Base-by-base conservation (phyloP, 2,329 filamentous ascomycete species). In the Hortaea werneckii region DNA sequence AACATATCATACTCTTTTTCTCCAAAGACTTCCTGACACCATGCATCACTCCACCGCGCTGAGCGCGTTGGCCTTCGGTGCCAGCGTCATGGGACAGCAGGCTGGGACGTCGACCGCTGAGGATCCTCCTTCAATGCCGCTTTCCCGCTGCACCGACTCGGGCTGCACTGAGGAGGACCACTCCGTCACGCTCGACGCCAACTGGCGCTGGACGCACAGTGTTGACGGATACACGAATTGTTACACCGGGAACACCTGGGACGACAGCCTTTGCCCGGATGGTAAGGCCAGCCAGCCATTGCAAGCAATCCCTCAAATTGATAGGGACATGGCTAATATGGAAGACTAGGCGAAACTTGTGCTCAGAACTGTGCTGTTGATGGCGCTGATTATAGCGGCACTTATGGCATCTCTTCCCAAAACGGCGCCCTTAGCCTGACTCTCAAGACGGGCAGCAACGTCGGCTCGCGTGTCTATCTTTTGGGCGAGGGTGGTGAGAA, bases 301-400 rank as follows among this genome's bases (percentile, higher is more conserved):
- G 20, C 20, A 20, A 20, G 20, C 20, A 20, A 20, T 20, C 20
- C 20, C 20, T 20, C 20, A 20, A 20, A 20, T 20, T 20, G 20
- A 20, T 2, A 20, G 20, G 20, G 20, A 20, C 20, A 20, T 20
- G 20, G 20, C 20, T 20, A 20, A 20, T 20, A 20, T 20, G 20
- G 20, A 20, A 4, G 20, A 20, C 20, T 20, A 20, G 11, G 11
- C 11, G 20, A 10, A 7, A 52, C 50, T 3, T 80, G 77, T 53
- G 75, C 76, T 8, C 50, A 64, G 37, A 77, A 77, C 60, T 80
- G 77, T 56, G 73, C 76, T 40, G 55, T 79, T 27, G 74, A 79
- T 30, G 76, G 75, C 45, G 74, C 76, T 44, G 64, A 77, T 62
- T 80, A 80, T 57, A 79, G 80, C 57, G 74, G 72, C 12, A 75